Evolutionary conservation across 805 yeast species (phyloP).

Genomic region (Candida dajiaensis): DNA sequence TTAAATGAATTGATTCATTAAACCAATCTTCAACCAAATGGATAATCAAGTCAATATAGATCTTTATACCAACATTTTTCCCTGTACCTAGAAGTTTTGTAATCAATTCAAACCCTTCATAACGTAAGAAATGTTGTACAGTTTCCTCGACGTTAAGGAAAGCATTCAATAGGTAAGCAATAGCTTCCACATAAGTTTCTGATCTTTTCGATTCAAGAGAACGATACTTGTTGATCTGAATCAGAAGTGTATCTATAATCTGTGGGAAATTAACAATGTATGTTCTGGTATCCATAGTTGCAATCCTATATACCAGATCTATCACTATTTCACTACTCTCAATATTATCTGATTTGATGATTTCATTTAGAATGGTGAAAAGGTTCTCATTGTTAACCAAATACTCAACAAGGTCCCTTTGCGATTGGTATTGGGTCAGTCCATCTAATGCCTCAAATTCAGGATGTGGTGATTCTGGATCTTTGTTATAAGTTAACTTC

Average conservation of each 20-base stretch:
- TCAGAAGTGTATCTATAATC: neutral
- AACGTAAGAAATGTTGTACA: conserved; percentile 2
- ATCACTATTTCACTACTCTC: neutral
- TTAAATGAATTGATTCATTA: neutral
- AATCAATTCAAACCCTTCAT: conserved; percentile 18
- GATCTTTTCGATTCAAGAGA: neutral
- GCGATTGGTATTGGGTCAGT: neutral
- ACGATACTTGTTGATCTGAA: neutral
- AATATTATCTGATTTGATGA: neutral
- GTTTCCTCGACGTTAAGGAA: neutral
- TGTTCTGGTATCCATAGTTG: neutral
- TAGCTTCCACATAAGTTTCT: neutral
- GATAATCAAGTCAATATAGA: conserved; percentile 9
- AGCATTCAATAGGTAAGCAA: neutral
- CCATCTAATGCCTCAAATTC: neutral
- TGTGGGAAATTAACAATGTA: neutral
- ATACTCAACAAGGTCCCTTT: neutral
- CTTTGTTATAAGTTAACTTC: neutral
- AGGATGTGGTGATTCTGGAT: neutral
- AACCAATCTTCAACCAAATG: conserved; percentile 9
- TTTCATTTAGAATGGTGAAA: neutral
- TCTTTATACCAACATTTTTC: conserved; percentile 7
- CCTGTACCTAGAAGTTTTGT: conserved; percentile 5
- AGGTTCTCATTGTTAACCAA: neutral
- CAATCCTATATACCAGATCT: neutral